Evolutionary conservation across 345 rosid species (phyloP).

Genomic region (Trapa bicornis): DNA sequence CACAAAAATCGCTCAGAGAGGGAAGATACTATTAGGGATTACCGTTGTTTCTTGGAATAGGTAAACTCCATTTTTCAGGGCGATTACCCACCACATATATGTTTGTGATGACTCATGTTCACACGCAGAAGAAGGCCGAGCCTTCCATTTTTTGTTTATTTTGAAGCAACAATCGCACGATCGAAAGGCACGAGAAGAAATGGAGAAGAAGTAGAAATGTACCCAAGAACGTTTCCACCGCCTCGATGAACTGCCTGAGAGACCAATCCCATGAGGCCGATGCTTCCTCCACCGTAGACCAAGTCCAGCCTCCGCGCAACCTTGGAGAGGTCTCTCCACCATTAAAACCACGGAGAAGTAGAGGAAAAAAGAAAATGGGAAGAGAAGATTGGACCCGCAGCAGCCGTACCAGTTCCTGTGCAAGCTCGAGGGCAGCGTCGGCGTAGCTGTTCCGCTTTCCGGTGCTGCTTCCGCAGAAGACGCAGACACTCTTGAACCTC

Average conservation of each 20-base stretch:
- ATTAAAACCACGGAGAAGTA: not conserved
- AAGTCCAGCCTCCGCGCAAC: slow-evolving; percentile 44
- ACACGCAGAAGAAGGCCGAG: not conserved
- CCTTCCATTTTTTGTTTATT: not conserved
- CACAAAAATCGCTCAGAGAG: not conserved
- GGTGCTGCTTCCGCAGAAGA: slow-evolving; percentile 82
- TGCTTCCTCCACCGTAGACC: slow-evolving; percentile 69
- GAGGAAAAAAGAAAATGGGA: too few relatives aligned
- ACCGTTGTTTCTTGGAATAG: not conserved
- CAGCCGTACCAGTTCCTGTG: slow-evolving; percentile 49
- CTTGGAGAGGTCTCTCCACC: slow-evolving; percentile 13
- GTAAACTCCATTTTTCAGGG: not conserved
- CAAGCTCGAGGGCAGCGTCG: slow-evolving; percentile 75
- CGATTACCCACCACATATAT: not conserved
- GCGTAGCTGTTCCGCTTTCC: slow-evolving; percentile 60
- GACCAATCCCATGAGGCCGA: slow-evolving; percentile 67
- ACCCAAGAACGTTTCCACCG: slow-evolving; percentile 66
- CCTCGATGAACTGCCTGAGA: slow-evolving; percentile 53
- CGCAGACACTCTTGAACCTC: slow-evolving; percentile 68
- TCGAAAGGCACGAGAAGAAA: not conserved
- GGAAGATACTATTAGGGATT: not conserved
- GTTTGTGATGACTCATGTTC: not conserved
- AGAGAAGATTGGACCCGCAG: not conserved
- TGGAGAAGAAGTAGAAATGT: slow-evolving; percentile 2
- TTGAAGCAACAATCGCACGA: not conserved